Conservation (phyloP, 768 basidiomycete species). For the Tylopilus intermedius region DNA sequence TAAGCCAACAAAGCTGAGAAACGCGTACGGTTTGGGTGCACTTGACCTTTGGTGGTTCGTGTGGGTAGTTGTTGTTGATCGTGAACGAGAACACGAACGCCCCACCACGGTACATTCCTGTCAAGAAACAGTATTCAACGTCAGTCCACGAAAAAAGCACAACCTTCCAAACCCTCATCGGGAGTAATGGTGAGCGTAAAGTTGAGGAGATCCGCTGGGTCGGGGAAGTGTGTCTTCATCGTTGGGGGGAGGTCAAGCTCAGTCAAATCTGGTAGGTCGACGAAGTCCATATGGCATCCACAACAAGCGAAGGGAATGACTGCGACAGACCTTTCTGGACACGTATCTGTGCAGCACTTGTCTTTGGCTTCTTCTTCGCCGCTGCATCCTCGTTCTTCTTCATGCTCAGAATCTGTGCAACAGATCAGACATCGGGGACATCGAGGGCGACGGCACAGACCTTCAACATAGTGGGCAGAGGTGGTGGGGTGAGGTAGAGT, state of each 20-base stretch:
- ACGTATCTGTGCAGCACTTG: slow-evolving; percentile 94
- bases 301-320: background rate
- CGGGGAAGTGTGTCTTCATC: slow-evolving; percentile 92
- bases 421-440: slow-evolving; percentile 5
- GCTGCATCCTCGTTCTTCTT: slow-evolving; percentile 99
- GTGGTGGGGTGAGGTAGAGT: slow-evolving; percentile 20
- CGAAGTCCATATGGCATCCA: slow-evolving; percentile 4
- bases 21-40: slow-evolving; percentile 82
- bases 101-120: slow-evolving; percentile 98
- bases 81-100: slow-evolving; percentile 89
- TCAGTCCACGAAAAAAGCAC: slow-evolving; percentile 1
- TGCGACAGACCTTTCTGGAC: slow-evolving; percentile 88
- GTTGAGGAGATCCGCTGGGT: slow-evolving; percentile 92
- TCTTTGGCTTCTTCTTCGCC: slow-evolving; percentile 97
- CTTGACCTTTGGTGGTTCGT: slow-evolving; percentile 98
- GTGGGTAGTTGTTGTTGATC: slow-evolving; percentile 98
- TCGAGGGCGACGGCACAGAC: slow-evolving; percentile 18
- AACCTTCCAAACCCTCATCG: slow-evolving; percentile 72
- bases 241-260: slow-evolving; percentile 94
- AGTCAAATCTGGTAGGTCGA: slow-evolving; percentile 66
- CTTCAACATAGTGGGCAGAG: slow-evolving; percentile 39
- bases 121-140: background rate
- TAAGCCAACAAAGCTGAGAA: background rate
- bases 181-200: slow-evolving; percentile 93
- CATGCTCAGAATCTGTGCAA: slow-evolving; percentile 90